phyloP scores from a whole-genome alignment of 2,329 filamentous ascomycete genomes.

The Fusarium sp. region DNA sequence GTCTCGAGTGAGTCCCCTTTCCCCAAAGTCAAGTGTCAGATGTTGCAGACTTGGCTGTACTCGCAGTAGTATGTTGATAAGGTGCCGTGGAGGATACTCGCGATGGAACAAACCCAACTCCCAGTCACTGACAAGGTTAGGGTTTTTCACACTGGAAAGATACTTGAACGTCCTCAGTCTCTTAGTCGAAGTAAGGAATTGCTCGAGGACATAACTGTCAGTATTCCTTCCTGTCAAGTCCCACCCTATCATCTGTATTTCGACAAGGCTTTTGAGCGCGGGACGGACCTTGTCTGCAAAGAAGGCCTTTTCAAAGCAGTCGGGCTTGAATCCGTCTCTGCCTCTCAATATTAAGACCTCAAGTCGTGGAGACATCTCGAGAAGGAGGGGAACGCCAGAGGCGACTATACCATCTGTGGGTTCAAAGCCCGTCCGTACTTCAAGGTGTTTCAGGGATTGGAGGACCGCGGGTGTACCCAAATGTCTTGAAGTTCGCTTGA shows the following conservation, averaged over 20 bases:
- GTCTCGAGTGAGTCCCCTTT: too few relatives aligned
- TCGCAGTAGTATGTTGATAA: background rate
- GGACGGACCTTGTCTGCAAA: accelerated
- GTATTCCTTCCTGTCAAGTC: background rate
- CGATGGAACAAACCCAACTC: background rate
- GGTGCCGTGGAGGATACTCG: background rate
- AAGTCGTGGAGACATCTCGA: accelerated
- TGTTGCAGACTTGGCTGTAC: background rate
- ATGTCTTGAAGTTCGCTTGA: accelerated
- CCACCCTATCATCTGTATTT: background rate
- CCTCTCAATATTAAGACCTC: background rate
- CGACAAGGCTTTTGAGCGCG: background rate
- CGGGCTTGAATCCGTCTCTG: background rate
- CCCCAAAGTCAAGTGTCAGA: background rate
- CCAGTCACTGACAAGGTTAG: accelerated
- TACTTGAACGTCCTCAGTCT: background rate
- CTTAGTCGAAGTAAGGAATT: background rate
- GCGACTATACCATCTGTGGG: background rate
- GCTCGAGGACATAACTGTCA: background rate
- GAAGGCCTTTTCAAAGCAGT: accelerated
- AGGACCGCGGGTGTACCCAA: background rate
- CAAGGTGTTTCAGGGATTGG: background rate
- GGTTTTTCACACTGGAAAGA: background rate
- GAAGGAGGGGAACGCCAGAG: background rate
- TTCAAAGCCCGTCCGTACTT: background rate